These are phyloP conservation scores for Amesomyces nigricolor DNA, from an alignment of 2,329 filamentous ascomycete species.

Conservation along the genomic window DNA sequence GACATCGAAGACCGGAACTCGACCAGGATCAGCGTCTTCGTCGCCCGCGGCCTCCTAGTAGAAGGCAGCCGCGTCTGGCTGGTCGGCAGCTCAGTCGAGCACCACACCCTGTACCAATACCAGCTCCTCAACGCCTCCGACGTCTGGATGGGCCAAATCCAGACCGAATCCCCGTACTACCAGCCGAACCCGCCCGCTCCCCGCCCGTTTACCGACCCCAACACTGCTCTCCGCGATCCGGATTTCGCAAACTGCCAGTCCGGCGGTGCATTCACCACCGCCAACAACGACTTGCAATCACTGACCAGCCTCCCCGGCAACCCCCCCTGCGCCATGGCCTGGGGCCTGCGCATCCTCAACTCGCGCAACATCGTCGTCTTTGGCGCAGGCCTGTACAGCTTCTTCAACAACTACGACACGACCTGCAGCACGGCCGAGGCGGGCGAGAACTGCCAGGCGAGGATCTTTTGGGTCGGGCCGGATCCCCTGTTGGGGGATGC, in stretches of 20 bases:
- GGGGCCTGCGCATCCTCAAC: slow-evolving; percentile 57
- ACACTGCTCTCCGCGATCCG: slow-evolving; percentile 40
- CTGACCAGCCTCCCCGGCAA: slow-evolving; percentile 16
- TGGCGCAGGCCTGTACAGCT: slow-evolving; percentile 60
- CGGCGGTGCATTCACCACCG: slow-evolving; percentile 8
- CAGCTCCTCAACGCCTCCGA: slow-evolving; percentile 56
- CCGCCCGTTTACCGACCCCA: slow-evolving; percentile 46
- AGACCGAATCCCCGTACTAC: slow-evolving; percentile 68
- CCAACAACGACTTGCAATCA: no score
- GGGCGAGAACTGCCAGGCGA: slow-evolving; percentile 41
- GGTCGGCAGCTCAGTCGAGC: slow-evolving; percentile 60
- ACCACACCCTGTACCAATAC: slow-evolving; percentile 64
- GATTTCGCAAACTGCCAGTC: slow-evolving; percentile 45
- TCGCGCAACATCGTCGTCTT: slow-evolving; percentile 51
- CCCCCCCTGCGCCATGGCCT: slow-evolving; percentile 51
- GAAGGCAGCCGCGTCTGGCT: slow-evolving; percentile 52
- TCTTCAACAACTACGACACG: slow-evolving; percentile 60
- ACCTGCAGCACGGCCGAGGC: slow-evolving; percentile 38
- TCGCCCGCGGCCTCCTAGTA: slow-evolving; percentile 44
- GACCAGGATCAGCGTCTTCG: slow-evolving; percentile 45
- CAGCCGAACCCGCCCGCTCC: slow-evolving; percentile 58
- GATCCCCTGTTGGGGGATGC: slow-evolving; percentile 21
- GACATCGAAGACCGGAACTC: slow-evolving; percentile 44
- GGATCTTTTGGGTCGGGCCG: slow-evolving; percentile 32
- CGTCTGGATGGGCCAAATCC: slow-evolving; percentile 58